Conservation (phyloP, 108 stramenopile genomes). For the Nitzschia sp. region DNA sequence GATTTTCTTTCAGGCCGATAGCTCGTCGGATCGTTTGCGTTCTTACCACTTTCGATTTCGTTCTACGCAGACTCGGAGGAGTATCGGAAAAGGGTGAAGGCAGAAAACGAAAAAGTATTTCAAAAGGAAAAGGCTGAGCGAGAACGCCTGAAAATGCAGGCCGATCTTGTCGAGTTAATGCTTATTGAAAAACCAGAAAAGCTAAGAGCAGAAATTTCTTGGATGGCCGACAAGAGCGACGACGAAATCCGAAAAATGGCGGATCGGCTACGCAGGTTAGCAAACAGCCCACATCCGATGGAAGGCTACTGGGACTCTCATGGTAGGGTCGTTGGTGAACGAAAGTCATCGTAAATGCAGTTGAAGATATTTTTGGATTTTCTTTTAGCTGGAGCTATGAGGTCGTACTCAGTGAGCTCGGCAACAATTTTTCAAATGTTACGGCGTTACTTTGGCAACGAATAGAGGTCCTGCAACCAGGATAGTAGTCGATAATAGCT, state of each 20-base stretch:
- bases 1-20: no score
- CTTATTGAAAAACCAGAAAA: constrained; percentile 2
- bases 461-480: constrained; percentile 68
- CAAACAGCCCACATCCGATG: constrained; percentile 41
- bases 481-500: constrained; percentile 81
- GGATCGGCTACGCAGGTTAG: constrained; percentile 27
- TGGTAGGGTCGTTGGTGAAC: constrained; percentile 30
- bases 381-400: no score
- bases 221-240: constrained; percentile 31
- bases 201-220: constrained; percentile 20
- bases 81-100: constrained; percentile 29
- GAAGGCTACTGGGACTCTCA: constrained; percentile 47
- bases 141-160: constrained; percentile 25
- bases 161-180: constrained; percentile 10
- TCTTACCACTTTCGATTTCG: neutral
- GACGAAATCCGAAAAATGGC: constrained; percentile 32
- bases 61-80: constrained; percentile 16
- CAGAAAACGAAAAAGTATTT: constrained; percentile 28
- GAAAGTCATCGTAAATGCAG: no score
- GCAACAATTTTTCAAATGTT: no score
- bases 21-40: neutral
- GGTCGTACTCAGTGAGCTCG: no score
- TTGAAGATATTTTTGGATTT: no score
- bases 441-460: constrained; percentile 27
- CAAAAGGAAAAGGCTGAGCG: constrained; percentile 33